Base-by-base conservation (phyloP, 2,329 filamentous ascomycete species). In the Aplosporella prunicola region DNA sequence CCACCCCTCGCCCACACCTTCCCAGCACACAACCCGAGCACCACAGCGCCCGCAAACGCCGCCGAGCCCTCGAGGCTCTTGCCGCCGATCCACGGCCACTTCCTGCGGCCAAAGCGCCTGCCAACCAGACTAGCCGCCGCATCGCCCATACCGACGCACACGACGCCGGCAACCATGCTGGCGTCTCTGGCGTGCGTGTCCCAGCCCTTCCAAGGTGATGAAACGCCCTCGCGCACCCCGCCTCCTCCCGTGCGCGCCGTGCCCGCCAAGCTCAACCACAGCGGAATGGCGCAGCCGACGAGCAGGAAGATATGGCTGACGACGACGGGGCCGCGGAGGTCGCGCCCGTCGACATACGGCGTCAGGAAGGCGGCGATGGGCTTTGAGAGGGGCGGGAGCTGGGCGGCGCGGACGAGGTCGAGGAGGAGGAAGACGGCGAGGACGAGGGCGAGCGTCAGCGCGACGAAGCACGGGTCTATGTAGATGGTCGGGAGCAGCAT, bases 61-160 rank as follows among this genome's bases (percentile, higher is more conserved):
- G 80, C 46, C 39, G 71, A 77, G 10, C 91, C 91, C 60, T 98
- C 89, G 2, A 98, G 69, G 45, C 86, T 94, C 69, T 98, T 98
- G 10, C 88, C 89, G 4, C 91, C 91, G 10, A 86, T 84, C 91
- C 91, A 98, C 16, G 88, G 72, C 91, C 91, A 98, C 66, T 95
- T 96, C 22, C 76, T 72, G 18, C 78, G 78, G 3, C 91, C 91
- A 56, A 80, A 94, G 13, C 89, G 77, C 22, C 91, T 73, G 1
- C 91, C 91, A 35, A 96, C 80, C 2, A 98, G 70, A 10, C 83
- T 93, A 1, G 91, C 91, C 0, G 89, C 91, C 0, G 91, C 88
- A 53, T 98, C 91, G 25, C 91, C 91, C 59, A 98, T 78, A 1
- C 91, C 91, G 2, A 98, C 91, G 56, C 91, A 96, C 18, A 96